A percentile compares a stretch with the other conserved stretches of the same genome.
Evolutionary conservation across 495 filamentous ascomycete genomes (phyloP).

Genomic region (Cercophora samala): DNA sequence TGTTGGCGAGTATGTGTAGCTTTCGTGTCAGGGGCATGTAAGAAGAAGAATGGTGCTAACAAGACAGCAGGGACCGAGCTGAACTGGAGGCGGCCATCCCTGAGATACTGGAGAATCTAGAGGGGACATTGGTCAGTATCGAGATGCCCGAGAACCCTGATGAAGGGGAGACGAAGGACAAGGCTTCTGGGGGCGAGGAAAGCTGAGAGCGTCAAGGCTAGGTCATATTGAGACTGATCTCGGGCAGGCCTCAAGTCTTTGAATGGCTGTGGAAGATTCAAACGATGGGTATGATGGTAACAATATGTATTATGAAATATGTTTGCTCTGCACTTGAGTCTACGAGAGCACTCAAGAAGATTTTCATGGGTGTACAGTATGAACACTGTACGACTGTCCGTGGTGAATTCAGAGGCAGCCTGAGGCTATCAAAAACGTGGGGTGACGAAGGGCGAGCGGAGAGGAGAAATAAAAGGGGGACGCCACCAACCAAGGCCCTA

Average conservation of each 20-base stretch:
- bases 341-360: not conserved
- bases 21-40: not conserved
- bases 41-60: constrained; percentile 7
- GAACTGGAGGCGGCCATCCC: constrained; percentile 50
- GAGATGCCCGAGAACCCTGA: constrained; percentile 22
- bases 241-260: too few relatives aligned
- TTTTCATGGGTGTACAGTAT: not conserved
- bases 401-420: not conserved
- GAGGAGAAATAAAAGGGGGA: not conserved
- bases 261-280: too few relatives aligned
- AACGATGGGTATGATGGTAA: too few relatives aligned
- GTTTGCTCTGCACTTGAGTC: not conserved
- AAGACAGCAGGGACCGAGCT: constrained; percentile 39
- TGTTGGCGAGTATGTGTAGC: constrained; percentile 58
- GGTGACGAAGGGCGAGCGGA: not conserved
- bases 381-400: not conserved
- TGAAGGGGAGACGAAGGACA: constrained; percentile 1
- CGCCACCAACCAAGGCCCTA: not conserved
- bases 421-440: not conserved
- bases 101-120: constrained; percentile 47
- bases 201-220: too few relatives aligned
- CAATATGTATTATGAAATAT: too few relatives aligned
- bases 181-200: not conserved
- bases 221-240: too few relatives aligned
- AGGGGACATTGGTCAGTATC: constrained; percentile 39